These are phyloP conservation scores for Xylaria sp. DNA, from an alignment of 2,329 filamentous ascomycete species.

Conservation along the genomic window DNA sequence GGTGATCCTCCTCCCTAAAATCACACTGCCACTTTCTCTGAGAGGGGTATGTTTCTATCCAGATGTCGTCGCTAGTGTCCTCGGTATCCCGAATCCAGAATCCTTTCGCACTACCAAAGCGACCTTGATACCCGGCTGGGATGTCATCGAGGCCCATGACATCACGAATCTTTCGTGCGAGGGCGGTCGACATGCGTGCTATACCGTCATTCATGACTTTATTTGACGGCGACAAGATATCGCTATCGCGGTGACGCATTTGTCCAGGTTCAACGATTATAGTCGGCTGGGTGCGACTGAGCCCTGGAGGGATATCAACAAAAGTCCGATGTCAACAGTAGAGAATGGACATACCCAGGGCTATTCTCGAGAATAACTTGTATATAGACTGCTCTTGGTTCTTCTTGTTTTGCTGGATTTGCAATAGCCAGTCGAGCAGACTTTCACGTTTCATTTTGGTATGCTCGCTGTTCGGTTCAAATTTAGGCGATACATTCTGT, in stretches of 20 bases:
- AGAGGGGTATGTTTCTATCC: slow-evolving; percentile 74
- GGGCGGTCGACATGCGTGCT: slow-evolving; percentile 69
- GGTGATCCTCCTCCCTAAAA: slow-evolving; percentile 58
- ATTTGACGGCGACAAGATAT: slow-evolving; percentile 54
- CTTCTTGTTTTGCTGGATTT: slow-evolving; percentile 55
- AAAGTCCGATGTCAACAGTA: not conserved
- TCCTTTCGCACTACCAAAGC: slow-evolving; percentile 79
- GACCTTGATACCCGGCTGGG: slow-evolving; percentile 74
- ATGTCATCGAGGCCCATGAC: slow-evolving; percentile 62
- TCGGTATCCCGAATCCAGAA: slow-evolving; percentile 74
- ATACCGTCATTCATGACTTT: slow-evolving; percentile 76
- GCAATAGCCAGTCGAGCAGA: slow-evolving; percentile 66
- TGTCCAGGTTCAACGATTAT: slow-evolving; percentile 59
- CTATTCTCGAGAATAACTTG: slow-evolving; percentile 69
- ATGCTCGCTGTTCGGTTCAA: slow-evolving; percentile 41
- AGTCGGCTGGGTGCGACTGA: slow-evolving; percentile 63
- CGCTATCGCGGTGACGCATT: slow-evolving; percentile 54
- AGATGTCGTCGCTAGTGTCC: slow-evolving; percentile 60
- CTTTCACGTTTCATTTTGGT: slow-evolving; percentile 51
- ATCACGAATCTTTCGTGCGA: slow-evolving; percentile 64
- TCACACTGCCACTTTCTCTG: slow-evolving; percentile 75
- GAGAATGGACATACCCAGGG: slow-evolving; percentile 56
- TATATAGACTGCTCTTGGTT: slow-evolving; percentile 61
- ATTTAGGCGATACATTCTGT: slow-evolving; percentile 44
- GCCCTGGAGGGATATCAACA: slow-evolving; percentile 52